Evolutionary conservation across 1,139 yeast species (phyloP), one percentile per base, ranked within the genome.

Genomic region (Taphrina communis): DNA sequence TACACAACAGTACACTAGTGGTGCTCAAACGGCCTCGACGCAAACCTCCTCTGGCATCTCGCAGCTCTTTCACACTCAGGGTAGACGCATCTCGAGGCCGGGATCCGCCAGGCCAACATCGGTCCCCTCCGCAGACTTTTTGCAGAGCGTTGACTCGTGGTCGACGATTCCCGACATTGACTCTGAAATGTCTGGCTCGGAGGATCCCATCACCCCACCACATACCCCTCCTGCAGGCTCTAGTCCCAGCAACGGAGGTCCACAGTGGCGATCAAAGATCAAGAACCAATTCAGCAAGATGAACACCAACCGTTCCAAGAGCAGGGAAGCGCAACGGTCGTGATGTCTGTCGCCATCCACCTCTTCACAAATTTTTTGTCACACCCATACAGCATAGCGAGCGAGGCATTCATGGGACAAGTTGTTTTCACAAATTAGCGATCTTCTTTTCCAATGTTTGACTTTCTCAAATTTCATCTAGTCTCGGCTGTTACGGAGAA

Each of bases 201-300:
- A 56, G 42, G 55, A 63, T 21, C 67, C 67, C 3, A 63, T 63
- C 55, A 63, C 67, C 6, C 67, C 67, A 31, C 67, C 67, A 11
- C 61, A 53, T 19, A 63, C 67, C 3, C 67, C 67, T 36, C 67
- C 67, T 9, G 55, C 46, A 6, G 57, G 67, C 38, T 38, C 36
- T 35, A 46, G 44, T 38, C 66, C 57, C 36, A 55, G 42, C 44
- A 44, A 25, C 35, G 59, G 66, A 19, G 59, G 52, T 12, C 38
- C 51, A 2, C 52, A 55, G n/a, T 63, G 67, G 67, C 38, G 61
- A 12, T 19, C 58, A 7, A 63, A 63, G 48, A 63, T 63, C 48
- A 63, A 63, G 61, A 63, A 46, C 36, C 67, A 63, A 19, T 63
- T 63, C 36, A 44, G 52, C 25, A 21, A 31, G 53, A 58, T 58